phyloP scores from a whole-genome alignment of 768 basidiomycete genomes.

The Piloderma croceum region DNA sequence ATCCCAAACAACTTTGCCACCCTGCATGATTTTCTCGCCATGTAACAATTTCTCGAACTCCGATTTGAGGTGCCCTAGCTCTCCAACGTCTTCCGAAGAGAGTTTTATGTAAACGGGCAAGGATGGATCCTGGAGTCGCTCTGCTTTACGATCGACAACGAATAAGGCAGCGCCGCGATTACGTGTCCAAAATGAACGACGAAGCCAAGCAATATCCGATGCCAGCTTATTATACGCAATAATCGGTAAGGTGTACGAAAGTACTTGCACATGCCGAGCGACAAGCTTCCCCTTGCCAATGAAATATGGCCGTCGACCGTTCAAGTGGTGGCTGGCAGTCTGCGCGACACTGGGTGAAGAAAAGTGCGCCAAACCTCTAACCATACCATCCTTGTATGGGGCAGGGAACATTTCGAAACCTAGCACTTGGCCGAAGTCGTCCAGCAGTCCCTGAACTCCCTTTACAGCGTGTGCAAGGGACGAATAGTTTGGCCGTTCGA shows the following conservation, averaged over 20 bases:
- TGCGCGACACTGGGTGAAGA: constrained; percentile 46
- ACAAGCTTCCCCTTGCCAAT: constrained; percentile 42
- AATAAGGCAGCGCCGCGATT: constrained; percentile 24
- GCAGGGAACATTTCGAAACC: constrained; percentile 44
- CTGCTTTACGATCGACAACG: constrained; percentile 24
- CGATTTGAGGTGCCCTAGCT: constrained; percentile 51
- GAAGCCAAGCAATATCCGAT: constrained; percentile 43
- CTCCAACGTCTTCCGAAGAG: constrained; percentile 42
- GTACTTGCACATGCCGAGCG: constrained; percentile 49
- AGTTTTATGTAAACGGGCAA: constrained; percentile 38
- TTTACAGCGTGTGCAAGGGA: constrained; percentile 31
- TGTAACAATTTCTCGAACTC: constrained; percentile 57
- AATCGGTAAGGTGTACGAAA: constrained; percentile 40
- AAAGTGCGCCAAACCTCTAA: constrained; percentile 56
- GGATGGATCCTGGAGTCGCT: neutral
- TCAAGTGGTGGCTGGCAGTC: constrained; percentile 40
- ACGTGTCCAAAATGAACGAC: constrained; percentile 27
- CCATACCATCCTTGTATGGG: constrained; percentile 43
- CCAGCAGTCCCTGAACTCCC: constrained; percentile 33
- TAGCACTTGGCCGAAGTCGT: constrained; percentile 31
- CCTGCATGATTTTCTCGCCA: constrained; percentile 51
- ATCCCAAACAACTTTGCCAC: constrained; percentile 60
- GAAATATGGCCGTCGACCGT: constrained; percentile 40
- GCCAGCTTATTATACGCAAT: constrained; percentile 35
- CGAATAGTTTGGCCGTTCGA: constrained; percentile 44